Evolutionary conservation across 2,329 filamentous ascomycete genomes (phyloP), one percentile per base, ranked within the genome.

Genomic region (Aspergillus hiratsukae): DNA sequence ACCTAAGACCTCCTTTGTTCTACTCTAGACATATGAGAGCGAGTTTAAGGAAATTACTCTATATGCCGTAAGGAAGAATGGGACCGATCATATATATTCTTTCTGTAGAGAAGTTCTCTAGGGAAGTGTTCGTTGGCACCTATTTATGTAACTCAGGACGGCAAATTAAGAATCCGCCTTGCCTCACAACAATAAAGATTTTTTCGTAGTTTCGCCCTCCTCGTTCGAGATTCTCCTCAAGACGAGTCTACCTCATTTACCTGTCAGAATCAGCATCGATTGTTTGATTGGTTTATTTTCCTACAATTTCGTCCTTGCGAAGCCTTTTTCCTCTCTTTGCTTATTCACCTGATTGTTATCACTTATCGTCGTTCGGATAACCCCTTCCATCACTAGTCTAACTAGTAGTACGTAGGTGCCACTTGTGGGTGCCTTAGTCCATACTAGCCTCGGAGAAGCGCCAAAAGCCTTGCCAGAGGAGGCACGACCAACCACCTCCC

Each of bases 401-500:
- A 7, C 14, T n/a, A n/a, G 40, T 21, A n/a, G 40, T 43, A n/a
- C 40, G n/a, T 43, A 4, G 19, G 19, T 49, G 17, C 46, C 23
- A 9, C 46, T 4, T 4, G 17, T 49, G 8, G 27, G 46, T 52
- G 21, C 35, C 35, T 25, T 43, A 43, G 11, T 35, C 35, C 40
- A 6, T 14, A 14, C 11, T 46, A 46, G 43, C 43, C 43, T 46
- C 43, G 43, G 43, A 27, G 21, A 23, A 46, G 14, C 21, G 23
- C 43, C 43, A 46, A 46, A 14, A 46, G 21, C 43, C 43, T 21
- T 19, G 41, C 41, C 43, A 46, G 21, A 46, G 43, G 21, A 46
- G 53, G 54, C 43, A 56, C 55, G 52, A 60, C 61, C 62, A 61
- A 64, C 62, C 62, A 59, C 59, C 62, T 58, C 21, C 41, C 41